Percentiles rank a stretch among this genome's conserved stretches.
These are phyloP conservation scores for Aureobasidium zeae DNA, from an alignment of 2,329 filamentous ascomycete species.

Conservation along the genomic window DNA sequence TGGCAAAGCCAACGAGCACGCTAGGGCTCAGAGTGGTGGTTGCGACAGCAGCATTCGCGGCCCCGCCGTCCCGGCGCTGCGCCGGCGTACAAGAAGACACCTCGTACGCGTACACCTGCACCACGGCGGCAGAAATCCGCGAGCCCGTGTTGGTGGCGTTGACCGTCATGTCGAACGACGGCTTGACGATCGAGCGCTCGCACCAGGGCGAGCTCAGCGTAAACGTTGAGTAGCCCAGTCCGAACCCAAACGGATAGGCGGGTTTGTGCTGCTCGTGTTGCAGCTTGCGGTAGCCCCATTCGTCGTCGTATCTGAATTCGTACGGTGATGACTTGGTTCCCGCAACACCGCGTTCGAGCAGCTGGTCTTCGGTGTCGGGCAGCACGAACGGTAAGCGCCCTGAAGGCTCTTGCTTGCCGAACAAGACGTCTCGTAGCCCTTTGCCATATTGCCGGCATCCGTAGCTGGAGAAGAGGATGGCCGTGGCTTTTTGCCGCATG, in stretches of 20 bases:
- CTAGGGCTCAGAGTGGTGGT: not conserved
- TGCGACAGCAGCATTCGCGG: too few relatives aligned
- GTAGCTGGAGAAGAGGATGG: constrained; percentile 17
- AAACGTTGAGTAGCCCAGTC: constrained; percentile 11
- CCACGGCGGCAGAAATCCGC: not conserved
- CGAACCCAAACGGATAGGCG: constrained; percentile 16
- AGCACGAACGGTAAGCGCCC: constrained; percentile 19
- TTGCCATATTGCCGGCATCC: constrained; percentile 19
- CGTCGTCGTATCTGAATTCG: constrained; percentile 18
- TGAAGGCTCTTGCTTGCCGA: constrained; percentile 17
- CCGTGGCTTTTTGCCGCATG: constrained; percentile 1
- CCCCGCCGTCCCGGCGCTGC: constrained; percentile 10
- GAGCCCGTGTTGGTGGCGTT: constrained; percentile 1
- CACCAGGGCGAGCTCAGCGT: constrained; percentile 8
- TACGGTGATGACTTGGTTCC: constrained; percentile 21
- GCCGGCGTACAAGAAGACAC: too few relatives aligned
- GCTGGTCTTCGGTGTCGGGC: constrained; percentile 20
- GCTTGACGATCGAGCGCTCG: not conserved
- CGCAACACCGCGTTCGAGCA: constrained; percentile 21
- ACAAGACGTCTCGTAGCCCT: constrained; percentile 17
- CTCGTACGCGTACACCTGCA: not conserved
- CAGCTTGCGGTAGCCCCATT: constrained; percentile 22
- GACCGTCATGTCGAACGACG: constrained; percentile 1
- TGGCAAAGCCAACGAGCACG: constrained; percentile 1
- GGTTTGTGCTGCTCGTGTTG: constrained; percentile 21